phyloP scores from a whole-genome alignment of 2,329 filamentous ascomycete genomes.

The Cladosporium colombiae region DNA sequence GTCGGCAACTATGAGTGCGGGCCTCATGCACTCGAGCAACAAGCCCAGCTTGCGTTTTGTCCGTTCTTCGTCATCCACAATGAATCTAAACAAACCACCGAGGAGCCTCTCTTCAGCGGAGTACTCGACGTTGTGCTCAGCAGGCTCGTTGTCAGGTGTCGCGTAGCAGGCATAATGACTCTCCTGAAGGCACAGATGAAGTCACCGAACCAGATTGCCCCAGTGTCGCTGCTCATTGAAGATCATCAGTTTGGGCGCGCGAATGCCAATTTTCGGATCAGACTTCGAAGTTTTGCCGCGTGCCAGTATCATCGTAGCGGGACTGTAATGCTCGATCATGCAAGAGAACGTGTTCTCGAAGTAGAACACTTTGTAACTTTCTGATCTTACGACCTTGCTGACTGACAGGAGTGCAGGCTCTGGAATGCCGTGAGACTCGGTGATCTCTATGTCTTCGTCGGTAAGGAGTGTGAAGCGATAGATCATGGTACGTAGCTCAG shows the following conservation, averaged over 20 bases:
- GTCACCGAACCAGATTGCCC: background rate
- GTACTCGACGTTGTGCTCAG: no score
- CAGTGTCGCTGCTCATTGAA: no score
- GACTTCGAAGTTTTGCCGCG: no score
- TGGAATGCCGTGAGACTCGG: background rate
- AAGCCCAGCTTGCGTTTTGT: no score
- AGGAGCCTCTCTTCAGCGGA: background rate
- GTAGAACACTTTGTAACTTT: background rate
- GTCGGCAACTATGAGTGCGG: background rate
- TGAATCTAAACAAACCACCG: background rate
- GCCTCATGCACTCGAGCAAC: background rate
- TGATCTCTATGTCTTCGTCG: background rate
- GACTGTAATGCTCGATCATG: background rate
- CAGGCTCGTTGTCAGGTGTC: no score
- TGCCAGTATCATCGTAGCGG: background rate
- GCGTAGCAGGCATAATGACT: no score
- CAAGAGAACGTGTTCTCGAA: background rate
- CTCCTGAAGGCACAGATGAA: background rate
- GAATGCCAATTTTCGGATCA: no score
- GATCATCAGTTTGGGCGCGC: no score
- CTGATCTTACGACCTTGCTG: background rate
- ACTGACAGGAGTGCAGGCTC: background rate
- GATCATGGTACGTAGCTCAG: constrained; percentile 3
- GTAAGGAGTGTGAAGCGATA: background rate
- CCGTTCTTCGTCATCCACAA: no score